Evolutionary conservation across 2,329 filamentous ascomycete species (phyloP), one percentile per base, ranked within the genome.

Genomic region (Fusarium incarnatum): DNA sequence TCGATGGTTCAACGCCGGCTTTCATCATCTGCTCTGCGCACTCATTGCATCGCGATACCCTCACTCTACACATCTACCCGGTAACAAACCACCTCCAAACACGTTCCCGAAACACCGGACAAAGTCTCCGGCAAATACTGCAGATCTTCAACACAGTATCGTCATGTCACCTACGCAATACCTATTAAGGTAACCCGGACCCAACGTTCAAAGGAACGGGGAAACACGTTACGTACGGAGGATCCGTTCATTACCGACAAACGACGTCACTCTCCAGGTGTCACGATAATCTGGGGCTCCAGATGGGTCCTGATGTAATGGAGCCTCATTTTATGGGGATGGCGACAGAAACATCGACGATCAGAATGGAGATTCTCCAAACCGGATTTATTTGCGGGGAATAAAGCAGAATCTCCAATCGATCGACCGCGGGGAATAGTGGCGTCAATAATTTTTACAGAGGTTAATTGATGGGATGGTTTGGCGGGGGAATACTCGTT

Each of bases 241-340:
- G 16, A 20, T 46, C 27, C 45, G 22, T 15, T 5, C 12, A 40
- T 41, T 50, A 25, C 27, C 6, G 8, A 41, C 18, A 18, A 8
- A 8, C 32, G 46, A 66, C 37, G 63, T 60, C 61, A 66, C 52
- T 25, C 4, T 44, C 25, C 25, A 15, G 41, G n/a, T 25, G 32
- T 34, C 42, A 66, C 5, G 22, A 66, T 48, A 56, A 58, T 47
- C 52, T 66, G 54, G 63, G 61, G 63, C 54, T 66, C 53, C 34
- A 64, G 46, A 60, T 66, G 47, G 63, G 54, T 60, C 54, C 37
- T 60, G 61, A 60, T 60, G 63, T 66, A 60, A 66, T 66, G 47
- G 54, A 60, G 63, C 63, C 63, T 48, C 63, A 45, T 37, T 66
- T 66, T 66, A 60, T 66, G 61, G 63, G 40, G 41, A 66, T 49